phyloP scores from a whole-genome alignment of 2,329 filamentous ascomycete species.

The Fusarium oligoseptatum region DNA sequence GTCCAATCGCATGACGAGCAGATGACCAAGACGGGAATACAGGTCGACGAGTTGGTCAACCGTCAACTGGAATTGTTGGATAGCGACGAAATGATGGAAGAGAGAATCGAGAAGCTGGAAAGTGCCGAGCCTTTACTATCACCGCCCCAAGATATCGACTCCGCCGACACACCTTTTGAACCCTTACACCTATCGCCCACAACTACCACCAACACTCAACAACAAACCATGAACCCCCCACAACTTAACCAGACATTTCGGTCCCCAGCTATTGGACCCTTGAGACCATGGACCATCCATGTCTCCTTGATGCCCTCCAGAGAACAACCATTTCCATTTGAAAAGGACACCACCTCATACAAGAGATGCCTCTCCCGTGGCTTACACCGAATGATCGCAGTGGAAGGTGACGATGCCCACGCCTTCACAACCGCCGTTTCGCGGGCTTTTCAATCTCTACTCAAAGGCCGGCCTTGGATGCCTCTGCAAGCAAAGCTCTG shows the following conservation, averaged over 20 bases:
- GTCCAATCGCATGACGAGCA: conserved; percentile 57
- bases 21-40: conserved; percentile 55
- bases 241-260: conserved; percentile 8
- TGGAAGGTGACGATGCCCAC: conserved; percentile 62
- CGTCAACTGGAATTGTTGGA: conserved; percentile 65
- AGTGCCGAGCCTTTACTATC: conserved; percentile 39
- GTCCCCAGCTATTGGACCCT: conserved; percentile 24
- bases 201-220: conserved; percentile 15
- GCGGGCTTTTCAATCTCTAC: conserved; percentile 62
- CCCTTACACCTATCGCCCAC: conserved; percentile 34
- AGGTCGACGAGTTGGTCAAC: conserved; percentile 61
- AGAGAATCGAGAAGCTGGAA: conserved; percentile 65
- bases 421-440: conserved; percentile 65
- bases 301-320: conserved; percentile 69
- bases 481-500: conserved; percentile 71
- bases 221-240: conserved; percentile 9
- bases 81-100: conserved; percentile 65
- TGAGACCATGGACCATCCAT: conserved; percentile 69
- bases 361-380: conserved; percentile 72
- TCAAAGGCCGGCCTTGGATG: conserved; percentile 67
- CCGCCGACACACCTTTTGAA: conserved; percentile 18
- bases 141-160: conserved; percentile 39
- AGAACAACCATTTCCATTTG: conserved; percentile 70
- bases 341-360: conserved; percentile 72
- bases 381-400: conserved; percentile 68